Conservation (phyloP, 106 monocot species). For the Allium cepa region DNA sequence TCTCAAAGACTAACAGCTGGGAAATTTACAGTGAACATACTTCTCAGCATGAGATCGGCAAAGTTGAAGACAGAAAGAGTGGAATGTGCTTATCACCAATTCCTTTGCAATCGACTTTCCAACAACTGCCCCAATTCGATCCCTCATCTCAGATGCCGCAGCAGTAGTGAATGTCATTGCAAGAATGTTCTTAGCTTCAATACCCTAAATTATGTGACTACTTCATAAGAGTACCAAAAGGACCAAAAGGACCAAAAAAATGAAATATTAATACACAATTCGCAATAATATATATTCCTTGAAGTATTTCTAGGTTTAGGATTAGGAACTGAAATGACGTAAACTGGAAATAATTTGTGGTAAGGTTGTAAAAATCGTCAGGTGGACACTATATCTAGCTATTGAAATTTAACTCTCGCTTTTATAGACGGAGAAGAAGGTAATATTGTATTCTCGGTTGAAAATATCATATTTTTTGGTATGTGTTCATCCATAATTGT, state of each 20-base stretch:
- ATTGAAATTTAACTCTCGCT: no score
- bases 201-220: slow-evolving; percentile 32
- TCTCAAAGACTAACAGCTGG: neutral
- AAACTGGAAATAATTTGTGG: no score
- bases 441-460: no score
- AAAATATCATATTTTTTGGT: no score
- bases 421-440: no score
- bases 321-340: no score
- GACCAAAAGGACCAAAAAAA: neutral
- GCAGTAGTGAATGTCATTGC: slow-evolving; percentile 96
- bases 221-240: neutral
- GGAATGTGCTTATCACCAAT: slow-evolving; percentile 74
- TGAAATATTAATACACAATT: neutral
- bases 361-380: no score
- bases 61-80: slow-evolving; percentile 85
- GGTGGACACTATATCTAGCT: no score
- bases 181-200: slow-evolving; percentile 55
- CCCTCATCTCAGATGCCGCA: slow-evolving; percentile 91
- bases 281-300: no score
- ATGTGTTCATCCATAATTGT: no score
- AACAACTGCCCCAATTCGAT: slow-evolving; percentile 59
- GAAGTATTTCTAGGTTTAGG: no score
- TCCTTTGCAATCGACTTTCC: slow-evolving; percentile 81
- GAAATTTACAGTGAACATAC: slow-evolving; percentile 23
- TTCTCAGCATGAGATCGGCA: slow-evolving; percentile 84